Base-by-base conservation (phyloP, 257 asterid species). In the Petunia axillaris region DNA sequence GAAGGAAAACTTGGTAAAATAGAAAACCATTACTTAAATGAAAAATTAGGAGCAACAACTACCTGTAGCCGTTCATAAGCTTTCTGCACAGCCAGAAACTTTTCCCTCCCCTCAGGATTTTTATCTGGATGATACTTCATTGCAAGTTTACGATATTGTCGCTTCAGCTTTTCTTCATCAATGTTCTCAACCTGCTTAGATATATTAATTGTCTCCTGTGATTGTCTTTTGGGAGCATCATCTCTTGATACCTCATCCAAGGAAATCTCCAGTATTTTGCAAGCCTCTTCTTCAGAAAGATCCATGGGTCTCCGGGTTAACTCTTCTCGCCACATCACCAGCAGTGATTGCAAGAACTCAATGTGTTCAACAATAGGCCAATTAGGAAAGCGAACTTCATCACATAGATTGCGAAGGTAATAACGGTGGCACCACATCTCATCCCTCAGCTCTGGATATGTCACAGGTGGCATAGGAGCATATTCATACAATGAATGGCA, bases 351-450 rank as follows among this genome's bases (percentile, higher is more conserved):
- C 91, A 96, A 86, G 80, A 96, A 92, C 91, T 96, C 99, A 35
- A 96, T 97, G 88, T 96, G 99, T 84, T 96, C 99, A 86, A 94
- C 99, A 64, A 96, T 91, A 73, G 99, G 98, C 99, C 99, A 96
- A 85, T 90, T 93, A 58, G 98, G 97, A 89, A 96, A 96, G 81
- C 98, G 89, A 82, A 96, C 87, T 88, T 96, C 99, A 83, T 96
- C 99, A 83, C 99, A 96, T 80, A 96, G 88, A 87, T 94, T 96
- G 55, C 94, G 87, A 41, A 96, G 97, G 86, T 96, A 93, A 84
- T 94, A 96, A 46, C 98, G 99, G 84, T 96, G 99, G 87, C 98
- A 94, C 98, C 99, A 96, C 99, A 92, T 96, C 89, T 94, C 99
- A 84, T 96, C 97, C 87, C 86, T 96, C 88, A 96, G 93, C 91